Conservation (phyloP, 2,329 filamentous ascomycete genomes). For the Botrytis pseudocinerea region DNA sequence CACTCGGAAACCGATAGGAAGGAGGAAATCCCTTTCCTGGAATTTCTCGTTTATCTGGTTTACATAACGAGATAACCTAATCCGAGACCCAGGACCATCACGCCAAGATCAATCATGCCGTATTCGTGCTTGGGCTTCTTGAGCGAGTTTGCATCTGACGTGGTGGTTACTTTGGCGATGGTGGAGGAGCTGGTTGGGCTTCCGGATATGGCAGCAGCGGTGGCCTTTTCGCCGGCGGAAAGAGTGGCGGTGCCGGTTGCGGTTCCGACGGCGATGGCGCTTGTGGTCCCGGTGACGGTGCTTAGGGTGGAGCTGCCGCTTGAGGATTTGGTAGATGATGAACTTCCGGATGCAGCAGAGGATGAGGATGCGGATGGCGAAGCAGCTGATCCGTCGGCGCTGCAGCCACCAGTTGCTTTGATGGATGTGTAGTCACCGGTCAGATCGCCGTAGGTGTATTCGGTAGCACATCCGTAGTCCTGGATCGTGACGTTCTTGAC, state of each 20-base stretch:
- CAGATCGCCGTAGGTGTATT: constrained; percentile 52
- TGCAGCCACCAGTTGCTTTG: constrained; percentile 40
- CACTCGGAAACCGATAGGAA: background rate
- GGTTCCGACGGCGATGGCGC: constrained; percentile 14
- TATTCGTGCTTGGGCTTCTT: constrained; percentile 35
- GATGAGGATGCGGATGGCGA: background rate
- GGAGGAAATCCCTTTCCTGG: background rate
- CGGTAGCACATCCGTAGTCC: constrained; percentile 51
- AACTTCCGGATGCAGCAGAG: background rate
- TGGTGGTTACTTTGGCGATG: constrained; percentile 35
- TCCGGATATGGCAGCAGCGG: background rate
- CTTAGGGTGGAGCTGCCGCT: background rate
- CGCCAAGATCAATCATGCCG: constrained; percentile 35
- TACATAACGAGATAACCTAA: constrained; percentile 42
- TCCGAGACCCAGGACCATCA: constrained; percentile 39
- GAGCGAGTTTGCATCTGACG: constrained; percentile 18
- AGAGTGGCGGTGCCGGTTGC: constrained; percentile 25
- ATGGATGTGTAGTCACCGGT: constrained; percentile 51
- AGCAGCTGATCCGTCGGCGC: constrained; percentile 20
- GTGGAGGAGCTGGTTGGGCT: background rate
- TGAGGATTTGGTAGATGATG: background rate
- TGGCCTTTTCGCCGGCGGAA: constrained; percentile 24
- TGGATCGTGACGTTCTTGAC: constrained; percentile 52
- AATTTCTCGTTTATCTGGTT: constrained; percentile 2
- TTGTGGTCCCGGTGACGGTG: constrained; percentile 23